phyloP scores from a whole-genome alignment of 129 eudicot species.

The Ambrosia trifida region DNA sequence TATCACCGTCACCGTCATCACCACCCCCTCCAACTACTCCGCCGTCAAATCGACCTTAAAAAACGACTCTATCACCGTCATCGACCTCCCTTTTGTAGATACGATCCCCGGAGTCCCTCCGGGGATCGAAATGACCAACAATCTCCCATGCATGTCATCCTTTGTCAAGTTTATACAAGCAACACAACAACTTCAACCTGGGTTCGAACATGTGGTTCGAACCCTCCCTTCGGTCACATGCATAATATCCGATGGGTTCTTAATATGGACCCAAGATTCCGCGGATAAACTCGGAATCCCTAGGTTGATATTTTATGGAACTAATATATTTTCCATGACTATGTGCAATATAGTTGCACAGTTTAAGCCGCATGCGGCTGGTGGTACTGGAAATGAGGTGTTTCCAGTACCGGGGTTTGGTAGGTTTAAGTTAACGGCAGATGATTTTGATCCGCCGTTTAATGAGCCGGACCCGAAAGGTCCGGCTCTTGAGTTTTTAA shows the following conservation, averaged over 20 bases:
- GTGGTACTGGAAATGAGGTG: conserved; percentile 33
- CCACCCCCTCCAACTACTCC: conserved; percentile 56
- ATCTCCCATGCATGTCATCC: conserved; percentile 42
- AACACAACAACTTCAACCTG: conserved; percentile 40
- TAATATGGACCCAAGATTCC: conserved; percentile 59
- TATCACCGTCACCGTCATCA: conserved; percentile 57
- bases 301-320: conserved; percentile 48
- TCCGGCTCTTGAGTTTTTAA: conserved; percentile 22
- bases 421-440: conserved; percentile 37
- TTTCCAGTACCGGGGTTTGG: conserved; percentile 42
- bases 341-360: conserved; percentile 31
- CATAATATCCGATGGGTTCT: conserved; percentile 61
- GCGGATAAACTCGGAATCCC: conserved; percentile 49
- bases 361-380: conserved; percentile 37
- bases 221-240: conserved; percentile 39
- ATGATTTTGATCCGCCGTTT: conserved; percentile 49
- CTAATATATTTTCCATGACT: conserved; percentile 38
- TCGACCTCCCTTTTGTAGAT: conserved; percentile 49
- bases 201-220: conserved; percentile 46
- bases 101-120: conserved; percentile 33
- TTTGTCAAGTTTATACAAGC: conserved; percentile 40
- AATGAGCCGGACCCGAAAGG: conserved; percentile 37
- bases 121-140: conserved; percentile 45
- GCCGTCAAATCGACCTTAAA: conserved; percentile 34
- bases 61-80: conserved; percentile 27